Evolutionary conservation across 768 basidiomycete genomes (phyloP), one percentile per base, ranked within the genome.

Genomic region (Candolleomyces aberdarensis): DNA sequence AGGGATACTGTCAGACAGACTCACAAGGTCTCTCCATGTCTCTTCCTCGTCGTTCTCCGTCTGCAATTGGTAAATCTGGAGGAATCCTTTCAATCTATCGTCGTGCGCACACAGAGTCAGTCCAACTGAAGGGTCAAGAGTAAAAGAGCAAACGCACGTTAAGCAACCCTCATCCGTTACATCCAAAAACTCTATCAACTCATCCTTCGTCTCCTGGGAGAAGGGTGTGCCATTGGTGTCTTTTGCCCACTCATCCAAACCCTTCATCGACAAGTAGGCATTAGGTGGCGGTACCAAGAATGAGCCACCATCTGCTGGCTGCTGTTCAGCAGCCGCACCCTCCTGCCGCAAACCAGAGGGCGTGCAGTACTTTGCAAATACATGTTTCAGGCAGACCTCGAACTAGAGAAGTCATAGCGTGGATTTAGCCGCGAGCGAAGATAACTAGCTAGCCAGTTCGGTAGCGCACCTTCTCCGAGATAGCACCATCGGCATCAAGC

Each of bases 191-290:
- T 91, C 87, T 55, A 83, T 72, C 29, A 92, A 79, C 69, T 94
- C 92, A 46, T 89, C 84, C 71, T 91, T 92, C 17, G 88, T 87
- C 66, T 88, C 91, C 56, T 85, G 77, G 5, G 86, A 81, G 62
- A 93, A 90, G n/a, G 88, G 85, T 43, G 80, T 78, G n/a, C 91
- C 92, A 62, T 94, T 94, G 10, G 92, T 94, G 59, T 91, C 92
- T 26, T 73, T 74, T 13, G 91, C 90, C 87, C 89, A 94, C 47
- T 78, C 77, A 70, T 92, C 91, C 55, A 93, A 72, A 8, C 84
- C 90, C 59, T 84, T 76, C 1, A 79, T 71, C 7, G 82, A 76
- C 17, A 92, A 75, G 70, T 76, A 87, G 48, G 91, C 85, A 64
- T 80, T 76, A 4, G 78, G 73, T n/a, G 78, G 77, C 10, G 87